Conservation (phyloP, 2,329 filamentous ascomycete species). For the Immersiporthe knoxdaviesiana region DNA sequence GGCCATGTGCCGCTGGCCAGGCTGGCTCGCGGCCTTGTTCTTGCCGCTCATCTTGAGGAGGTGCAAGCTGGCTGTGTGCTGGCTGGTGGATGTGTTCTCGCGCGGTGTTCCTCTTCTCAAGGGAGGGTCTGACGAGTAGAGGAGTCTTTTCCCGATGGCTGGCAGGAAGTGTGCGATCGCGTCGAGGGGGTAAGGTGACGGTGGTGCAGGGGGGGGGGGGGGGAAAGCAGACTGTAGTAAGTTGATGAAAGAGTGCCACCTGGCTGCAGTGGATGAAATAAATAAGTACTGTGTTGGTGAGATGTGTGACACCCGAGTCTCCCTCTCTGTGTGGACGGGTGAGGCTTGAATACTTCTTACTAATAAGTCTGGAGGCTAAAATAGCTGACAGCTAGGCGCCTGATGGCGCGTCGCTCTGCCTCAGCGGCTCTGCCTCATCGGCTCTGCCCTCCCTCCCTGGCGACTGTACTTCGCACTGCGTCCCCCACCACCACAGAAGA, state of each 20-base stretch:
- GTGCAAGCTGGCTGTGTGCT: not conserved
- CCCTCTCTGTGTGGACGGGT: not conserved
- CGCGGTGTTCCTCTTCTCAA: not conserved
- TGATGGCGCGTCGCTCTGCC: not conserved
- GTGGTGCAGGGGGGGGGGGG: not conserved
- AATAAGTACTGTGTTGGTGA: not conserved
- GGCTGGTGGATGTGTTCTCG: not conserved
- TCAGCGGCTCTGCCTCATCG: not conserved
- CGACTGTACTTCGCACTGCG: not conserved
- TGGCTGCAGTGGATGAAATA: not conserved
- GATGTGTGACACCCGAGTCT: not conserved
- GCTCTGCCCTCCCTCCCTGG: not conserved
- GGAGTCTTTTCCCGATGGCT: not conserved
- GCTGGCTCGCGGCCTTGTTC: not conserved
- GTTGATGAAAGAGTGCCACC: not conserved
- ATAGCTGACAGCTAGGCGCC: not conserved
- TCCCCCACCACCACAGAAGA: not conserved
- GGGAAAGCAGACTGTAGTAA: not conserved
- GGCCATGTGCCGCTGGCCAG: conserved; percentile 23
- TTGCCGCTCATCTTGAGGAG: conserved; percentile 12
- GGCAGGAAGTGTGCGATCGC: not conserved
- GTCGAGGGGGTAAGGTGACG: not conserved
- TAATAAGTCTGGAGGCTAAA: not conserved
- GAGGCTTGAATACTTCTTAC: not conserved
- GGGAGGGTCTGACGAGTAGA: not conserved